These are phyloP conservation scores for Limnanthes douglasii DNA, from an alignment of 345 rosid species.

Conservation along the genomic window DNA sequence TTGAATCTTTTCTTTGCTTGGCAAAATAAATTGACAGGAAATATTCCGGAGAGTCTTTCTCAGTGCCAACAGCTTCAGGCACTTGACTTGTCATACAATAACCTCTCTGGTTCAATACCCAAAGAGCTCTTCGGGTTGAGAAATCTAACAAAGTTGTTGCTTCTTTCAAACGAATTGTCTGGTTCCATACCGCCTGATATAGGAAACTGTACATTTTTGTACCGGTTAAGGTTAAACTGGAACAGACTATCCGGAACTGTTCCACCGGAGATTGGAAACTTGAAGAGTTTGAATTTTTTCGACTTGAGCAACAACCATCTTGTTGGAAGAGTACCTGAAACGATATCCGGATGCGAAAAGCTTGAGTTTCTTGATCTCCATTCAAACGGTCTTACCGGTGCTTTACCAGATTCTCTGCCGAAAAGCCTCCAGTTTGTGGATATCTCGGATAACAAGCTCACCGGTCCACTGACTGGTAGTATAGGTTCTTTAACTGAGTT, in stretches of 20 bases:
- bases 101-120: conserved; percentile 59
- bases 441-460: conserved; percentile 56
- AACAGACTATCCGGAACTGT: conserved; percentile 59
- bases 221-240: conserved; percentile 48
- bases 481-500: conserved; percentile 53
- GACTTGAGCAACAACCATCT: conserved; percentile 62
- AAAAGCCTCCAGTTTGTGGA: conserved; percentile 49
- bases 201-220: conserved; percentile 64
- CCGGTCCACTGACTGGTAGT: conserved; percentile 39
- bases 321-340: conserved; percentile 46
- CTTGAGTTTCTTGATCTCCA: conserved; percentile 73
- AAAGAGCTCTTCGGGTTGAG: conserved; percentile 37
- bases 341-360: conserved; percentile 37
- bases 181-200: conserved; percentile 71
- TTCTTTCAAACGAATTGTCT: conserved; percentile 63
- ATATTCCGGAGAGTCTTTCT: conserved; percentile 49
- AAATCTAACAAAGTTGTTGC: conserved; percentile 73
- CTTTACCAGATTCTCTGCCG: conserved; percentile 53
- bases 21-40: conserved; percentile 76
- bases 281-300: conserved; percentile 52
- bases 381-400: conserved; percentile 59
- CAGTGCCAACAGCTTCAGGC: conserved; percentile 70
- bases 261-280: conserved; percentile 60
- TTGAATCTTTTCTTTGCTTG: conserved; percentile 80
- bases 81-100: conserved; percentile 82